Evolutionary conservation across 345 rosid species (phyloP).

Genomic region (Corchorus capsularis): DNA sequence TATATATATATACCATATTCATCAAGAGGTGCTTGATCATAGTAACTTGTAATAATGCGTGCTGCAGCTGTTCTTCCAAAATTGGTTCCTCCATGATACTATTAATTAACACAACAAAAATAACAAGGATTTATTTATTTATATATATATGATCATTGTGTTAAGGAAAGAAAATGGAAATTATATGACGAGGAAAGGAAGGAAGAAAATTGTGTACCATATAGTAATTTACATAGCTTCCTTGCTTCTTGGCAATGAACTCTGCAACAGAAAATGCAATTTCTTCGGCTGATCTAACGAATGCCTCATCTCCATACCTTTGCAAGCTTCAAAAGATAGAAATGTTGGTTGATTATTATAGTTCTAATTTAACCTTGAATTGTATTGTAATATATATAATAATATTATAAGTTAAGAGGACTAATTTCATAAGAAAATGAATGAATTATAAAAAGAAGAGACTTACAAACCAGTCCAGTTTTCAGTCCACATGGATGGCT

Average conservation of each 20-base stretch:
- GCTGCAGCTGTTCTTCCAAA: constrained; percentile 75
- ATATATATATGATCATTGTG: too few species aligned
- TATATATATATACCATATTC: constrained; percentile 65
- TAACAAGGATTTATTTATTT: too few species aligned
- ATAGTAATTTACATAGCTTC: constrained; percentile 80
- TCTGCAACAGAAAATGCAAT: constrained; percentile 70
- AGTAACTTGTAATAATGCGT: constrained; percentile 56
- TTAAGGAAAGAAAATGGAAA: too few species aligned
- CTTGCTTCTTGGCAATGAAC: constrained; percentile 56
- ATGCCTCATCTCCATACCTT: constrained; percentile 60
- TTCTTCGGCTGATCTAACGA: constrained; percentile 53
- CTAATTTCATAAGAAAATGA: too few species aligned
- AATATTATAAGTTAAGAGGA: too few species aligned
- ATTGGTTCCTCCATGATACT: constrained; percentile 97
- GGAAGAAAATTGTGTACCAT: constrained; percentile 47
- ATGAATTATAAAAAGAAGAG: not conserved
- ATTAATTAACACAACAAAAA: not conserved
- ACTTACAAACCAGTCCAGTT: constrained; percentile 75
- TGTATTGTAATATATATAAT: too few species aligned
- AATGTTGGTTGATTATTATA: not conserved
- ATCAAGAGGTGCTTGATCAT: constrained; percentile 87
- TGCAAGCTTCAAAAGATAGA: constrained; percentile 34
- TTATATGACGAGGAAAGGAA: not conserved
- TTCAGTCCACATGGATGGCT: constrained; percentile 81
- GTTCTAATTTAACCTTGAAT: not conserved